These are phyloP conservation scores for Cytospora piceae DNA, from an alignment of 2,329 filamentous ascomycete species.

Conservation along the genomic window DNA sequence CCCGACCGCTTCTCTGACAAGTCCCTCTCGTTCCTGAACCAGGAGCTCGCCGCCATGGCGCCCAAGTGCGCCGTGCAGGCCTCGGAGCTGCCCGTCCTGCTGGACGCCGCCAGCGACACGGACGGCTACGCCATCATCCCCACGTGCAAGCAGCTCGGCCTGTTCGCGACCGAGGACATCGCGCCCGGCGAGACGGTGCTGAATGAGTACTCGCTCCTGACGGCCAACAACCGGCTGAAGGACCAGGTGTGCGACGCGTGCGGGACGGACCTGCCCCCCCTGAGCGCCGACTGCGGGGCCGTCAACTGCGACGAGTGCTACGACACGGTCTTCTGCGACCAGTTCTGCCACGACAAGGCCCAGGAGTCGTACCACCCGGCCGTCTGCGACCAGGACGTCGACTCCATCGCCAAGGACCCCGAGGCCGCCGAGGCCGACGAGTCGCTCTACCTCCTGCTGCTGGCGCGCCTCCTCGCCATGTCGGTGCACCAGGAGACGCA, in stretches of 20 bases:
- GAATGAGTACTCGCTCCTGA: constrained; percentile 81
- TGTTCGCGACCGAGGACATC: constrained; percentile 87
- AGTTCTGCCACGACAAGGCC: constrained; percentile 61
- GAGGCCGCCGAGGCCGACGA: constrained; percentile 62
- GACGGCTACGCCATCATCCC: constrained; percentile 54
- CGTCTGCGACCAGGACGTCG: constrained; percentile 68
- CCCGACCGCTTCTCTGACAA: constrained; percentile 72
- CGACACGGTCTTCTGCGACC: constrained; percentile 69
- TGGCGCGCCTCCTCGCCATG: constrained; percentile 67
- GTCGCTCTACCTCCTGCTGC: constrained; percentile 65
- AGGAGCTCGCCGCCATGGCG: constrained; percentile 67
- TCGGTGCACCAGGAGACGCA: constrained; percentile 62
- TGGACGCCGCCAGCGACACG: constrained; percentile 56
- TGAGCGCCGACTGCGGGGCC: constrained; percentile 52
- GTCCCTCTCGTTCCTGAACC: constrained; percentile 73
- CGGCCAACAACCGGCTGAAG: constrained; percentile 85
- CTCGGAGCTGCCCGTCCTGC: constrained; percentile 74
- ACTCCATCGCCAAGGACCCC: constrained; percentile 67
- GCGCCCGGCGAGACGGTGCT: constrained; percentile 76
- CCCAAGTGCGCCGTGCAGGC: constrained; percentile 81
- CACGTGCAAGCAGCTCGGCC: constrained; percentile 77
- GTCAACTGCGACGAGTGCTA: constrained; percentile 64
- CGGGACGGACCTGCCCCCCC: constrained; percentile 69
- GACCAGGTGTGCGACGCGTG: constrained; percentile 90
- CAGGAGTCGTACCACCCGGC: constrained; percentile 65